These are phyloP conservation scores for Phoma sp. DNA, from an alignment of 2,329 filamentous ascomycete species.

Conservation along the genomic window DNA sequence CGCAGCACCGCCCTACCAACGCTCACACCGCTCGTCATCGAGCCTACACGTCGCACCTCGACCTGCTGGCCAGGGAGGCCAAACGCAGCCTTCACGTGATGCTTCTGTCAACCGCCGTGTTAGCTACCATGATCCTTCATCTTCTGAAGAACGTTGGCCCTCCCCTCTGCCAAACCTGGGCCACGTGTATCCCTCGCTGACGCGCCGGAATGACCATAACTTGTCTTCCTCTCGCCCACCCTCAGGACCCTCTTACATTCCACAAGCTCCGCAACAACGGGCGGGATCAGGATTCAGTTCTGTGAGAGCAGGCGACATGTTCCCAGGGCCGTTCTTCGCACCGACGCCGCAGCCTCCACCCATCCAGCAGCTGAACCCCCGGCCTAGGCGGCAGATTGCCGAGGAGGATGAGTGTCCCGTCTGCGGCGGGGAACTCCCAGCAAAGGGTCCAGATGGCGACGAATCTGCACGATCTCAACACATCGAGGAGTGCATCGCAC, in stretches of 20 bases:
- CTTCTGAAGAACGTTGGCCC: conserved; percentile 31
- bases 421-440: conserved; percentile 74
- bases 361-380: conserved; percentile 25
- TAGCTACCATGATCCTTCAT: conserved; percentile 33
- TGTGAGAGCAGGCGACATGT: conserved; percentile 24
- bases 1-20: conserved; percentile 22
- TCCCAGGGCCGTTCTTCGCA: conserved; percentile 23
- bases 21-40: conserved; percentile 29
- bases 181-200: conserved; percentile 18
- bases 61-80: conserved; percentile 18
- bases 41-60: conserved; percentile 30
- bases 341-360: conserved; percentile 18
- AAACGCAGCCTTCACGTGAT: conserved; percentile 28
- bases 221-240: conserved; percentile 20
- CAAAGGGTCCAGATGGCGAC: conserved; percentile 49
- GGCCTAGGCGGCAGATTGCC: conserved; percentile 41
- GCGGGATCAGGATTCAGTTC: conserved; percentile 18
- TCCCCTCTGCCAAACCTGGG: conserved; percentile 28
- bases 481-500: conserved; percentile 51
- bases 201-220: conserved; percentile 18
- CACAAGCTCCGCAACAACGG: conserved; percentile 8
- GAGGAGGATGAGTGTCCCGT: conserved; percentile 84
- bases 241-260: conserved; percentile 1
- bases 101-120: conserved; percentile 30
- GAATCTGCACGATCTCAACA: conserved; percentile 53